A percentile compares a stretch with the other conserved stretches of the same genome.
Evolutionary conservation across 228 moss, liverwort and hornwort species (phyloP).

Genomic region (Sphagnum fallax): DNA sequence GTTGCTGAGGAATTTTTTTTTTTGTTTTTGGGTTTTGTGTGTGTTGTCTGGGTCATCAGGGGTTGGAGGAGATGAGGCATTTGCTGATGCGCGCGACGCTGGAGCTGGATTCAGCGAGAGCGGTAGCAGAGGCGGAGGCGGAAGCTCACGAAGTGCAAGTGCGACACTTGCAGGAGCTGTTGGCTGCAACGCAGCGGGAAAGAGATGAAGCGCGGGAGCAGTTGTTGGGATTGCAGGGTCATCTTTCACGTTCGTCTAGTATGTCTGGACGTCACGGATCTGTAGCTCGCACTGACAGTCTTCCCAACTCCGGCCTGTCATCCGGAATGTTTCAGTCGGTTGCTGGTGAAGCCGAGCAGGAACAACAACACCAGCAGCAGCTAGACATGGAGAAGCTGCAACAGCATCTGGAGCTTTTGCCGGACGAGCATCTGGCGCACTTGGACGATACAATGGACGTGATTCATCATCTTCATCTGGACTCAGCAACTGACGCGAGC

Average conservation of each 20-base stretch:
- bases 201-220: constrained; percentile 77
- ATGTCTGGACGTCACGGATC: constrained; percentile 25
- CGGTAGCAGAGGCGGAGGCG: constrained; percentile 53
- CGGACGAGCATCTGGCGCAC: constrained; percentile 45
- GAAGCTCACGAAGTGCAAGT: constrained; percentile 71
- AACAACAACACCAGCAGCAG: constrained; percentile 59
- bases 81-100: constrained; percentile 47
- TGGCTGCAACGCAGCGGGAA: constrained; percentile 59
- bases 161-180: constrained; percentile 67
- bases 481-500: constrained; percentile 4
- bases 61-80: constrained; percentile 57
- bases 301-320: no score
- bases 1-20: no score
- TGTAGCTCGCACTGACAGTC: constrained; percentile 6
- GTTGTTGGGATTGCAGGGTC: constrained; percentile 49
- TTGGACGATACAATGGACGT: constrained; percentile 16
- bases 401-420: constrained; percentile 10
- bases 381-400: constrained; percentile 54
- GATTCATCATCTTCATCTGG: constrained; percentile 11
- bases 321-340: background rate
- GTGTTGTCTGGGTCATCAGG: constrained; percentile 14
- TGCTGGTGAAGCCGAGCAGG: constrained; percentile 20
- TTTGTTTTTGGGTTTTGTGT: no score
- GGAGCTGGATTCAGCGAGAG: constrained; percentile 65
- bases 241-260: constrained; percentile 53